A percentile compares a stretch with the other conserved stretches of the same genome.
Evolutionary conservation across 352 stramenopile species (phyloP).

Genomic region (Phytophthora fragariaefolia): DNA sequence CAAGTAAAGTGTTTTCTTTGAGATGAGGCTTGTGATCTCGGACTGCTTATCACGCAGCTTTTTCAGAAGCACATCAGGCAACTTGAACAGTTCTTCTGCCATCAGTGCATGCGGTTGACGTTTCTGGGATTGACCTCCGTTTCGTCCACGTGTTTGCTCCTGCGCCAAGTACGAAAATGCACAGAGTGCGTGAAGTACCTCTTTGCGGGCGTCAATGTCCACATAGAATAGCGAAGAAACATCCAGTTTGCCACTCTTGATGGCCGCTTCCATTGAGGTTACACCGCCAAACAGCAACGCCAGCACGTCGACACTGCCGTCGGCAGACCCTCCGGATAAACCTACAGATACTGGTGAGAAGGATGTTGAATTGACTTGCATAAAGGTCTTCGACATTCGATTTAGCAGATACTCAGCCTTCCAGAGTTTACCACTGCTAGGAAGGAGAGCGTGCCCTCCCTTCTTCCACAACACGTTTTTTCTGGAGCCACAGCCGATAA

Average conservation of each 20-base stretch:
- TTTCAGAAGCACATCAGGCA: slow-evolving; percentile 64
- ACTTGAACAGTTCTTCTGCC: slow-evolving; percentile 70
- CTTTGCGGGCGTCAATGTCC: slow-evolving; percentile 61
- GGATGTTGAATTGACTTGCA: slow-evolving; percentile 49
- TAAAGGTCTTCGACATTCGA: slow-evolving; percentile 66
- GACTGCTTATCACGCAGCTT: slow-evolving; percentile 65
- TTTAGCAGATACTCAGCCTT: slow-evolving; percentile 75
- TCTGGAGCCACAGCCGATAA: slow-evolving; percentile 66
- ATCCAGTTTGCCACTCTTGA: slow-evolving; percentile 79
- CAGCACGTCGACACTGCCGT: slow-evolving; percentile 70
- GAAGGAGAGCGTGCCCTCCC: slow-evolving; percentile 86
- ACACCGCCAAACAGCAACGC: slow-evolving; percentile 79
- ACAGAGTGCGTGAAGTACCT: slow-evolving; percentile 80
- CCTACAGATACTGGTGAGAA: slow-evolving; percentile 35
- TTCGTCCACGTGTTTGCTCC: slow-evolving; percentile 46
- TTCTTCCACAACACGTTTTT: slow-evolving; percentile 94
- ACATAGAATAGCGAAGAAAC: slow-evolving; percentile 83
- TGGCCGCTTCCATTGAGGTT: slow-evolving; percentile 76
- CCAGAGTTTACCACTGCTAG: slow-evolving; percentile 67
- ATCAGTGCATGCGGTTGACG: slow-evolving; percentile 49
- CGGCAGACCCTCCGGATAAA: slow-evolving; percentile 15
- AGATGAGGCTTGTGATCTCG: slow-evolving; percentile 61
- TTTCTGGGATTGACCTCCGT: background rate
- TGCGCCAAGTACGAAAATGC: slow-evolving; percentile 84
- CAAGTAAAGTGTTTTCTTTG: slow-evolving; percentile 77